Evolutionary conservation across 176 grass and related monocot genomes (phyloP).

Genomic region (Carex myosuroides): DNA sequence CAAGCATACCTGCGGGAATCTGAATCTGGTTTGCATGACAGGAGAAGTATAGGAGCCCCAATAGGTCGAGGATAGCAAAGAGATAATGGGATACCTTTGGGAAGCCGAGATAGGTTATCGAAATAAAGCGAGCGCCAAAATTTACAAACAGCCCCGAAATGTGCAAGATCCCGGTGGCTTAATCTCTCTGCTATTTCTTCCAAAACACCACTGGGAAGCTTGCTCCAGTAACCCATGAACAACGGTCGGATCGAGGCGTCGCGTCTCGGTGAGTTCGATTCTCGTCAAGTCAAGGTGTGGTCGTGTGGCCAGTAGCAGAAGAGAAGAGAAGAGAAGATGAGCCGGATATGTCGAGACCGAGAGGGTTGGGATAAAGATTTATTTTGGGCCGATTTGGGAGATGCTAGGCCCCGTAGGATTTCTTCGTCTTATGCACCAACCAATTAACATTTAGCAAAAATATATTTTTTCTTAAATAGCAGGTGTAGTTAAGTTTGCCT

Average conservation of each 20-base stretch:
- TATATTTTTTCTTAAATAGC: too few relatives aligned
- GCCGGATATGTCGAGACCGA: too few relatives aligned
- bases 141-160: slow-evolving; percentile 19
- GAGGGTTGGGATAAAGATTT: too few relatives aligned
- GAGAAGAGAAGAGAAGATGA: neutral
- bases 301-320: neutral
- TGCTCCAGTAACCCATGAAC: neutral
- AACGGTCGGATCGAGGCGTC: neutral
- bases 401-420: neutral
- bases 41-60: slow-evolving; percentile 6
- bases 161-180: neutral
- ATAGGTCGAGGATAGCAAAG: neutral
- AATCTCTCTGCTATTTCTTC: slow-evolving; percentile 10
- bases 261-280: neutral
- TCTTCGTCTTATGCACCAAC: neutral
- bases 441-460: neutral
- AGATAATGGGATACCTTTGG: neutral
- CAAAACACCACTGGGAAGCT: slow-evolving; percentile 4
- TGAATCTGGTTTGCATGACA: slow-evolving; percentile 10
- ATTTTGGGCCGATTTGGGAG: neutral
- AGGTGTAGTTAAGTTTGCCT: too few relatives aligned
- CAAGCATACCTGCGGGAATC: slow-evolving; percentile 19
- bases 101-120: neutral
- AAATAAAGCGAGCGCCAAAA: neutral
- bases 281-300: neutral